Percentiles rank a stretch among this genome's conserved stretches.
phyloP scores from a whole-genome alignment of 306 rosid genomes.

The Inga laurina region DNA sequence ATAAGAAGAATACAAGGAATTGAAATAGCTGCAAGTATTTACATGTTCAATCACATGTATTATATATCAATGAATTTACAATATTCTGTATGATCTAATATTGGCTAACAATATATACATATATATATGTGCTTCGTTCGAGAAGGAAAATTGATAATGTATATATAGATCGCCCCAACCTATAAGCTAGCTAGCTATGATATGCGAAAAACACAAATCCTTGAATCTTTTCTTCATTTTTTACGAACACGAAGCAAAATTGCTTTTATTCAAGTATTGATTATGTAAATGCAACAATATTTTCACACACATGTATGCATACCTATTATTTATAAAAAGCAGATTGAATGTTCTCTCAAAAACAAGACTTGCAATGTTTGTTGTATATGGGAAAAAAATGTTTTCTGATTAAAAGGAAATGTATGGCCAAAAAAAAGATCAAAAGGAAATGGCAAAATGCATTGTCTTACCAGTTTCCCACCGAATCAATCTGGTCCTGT shows the following conservation, averaged over 20 bases:
- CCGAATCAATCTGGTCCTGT: conserved; percentile 61
- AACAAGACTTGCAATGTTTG: background rate
- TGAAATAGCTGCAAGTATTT: background rate
- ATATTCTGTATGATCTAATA: background rate
- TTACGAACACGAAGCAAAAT: background rate
- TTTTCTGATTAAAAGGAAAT: background rate
- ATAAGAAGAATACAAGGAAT: background rate
- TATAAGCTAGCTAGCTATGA: background rate
- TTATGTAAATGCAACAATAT: background rate
- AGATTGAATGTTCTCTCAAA: background rate
- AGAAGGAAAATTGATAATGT: background rate
- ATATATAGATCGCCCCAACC: background rate
- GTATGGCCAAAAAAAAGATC: background rate
- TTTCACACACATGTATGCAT: background rate
- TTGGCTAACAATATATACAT: background rate
- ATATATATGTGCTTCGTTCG: background rate
- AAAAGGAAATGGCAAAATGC: background rate
- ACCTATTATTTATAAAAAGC: background rate
- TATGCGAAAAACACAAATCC: background rate
- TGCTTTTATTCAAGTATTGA: background rate
- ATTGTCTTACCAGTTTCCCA: conserved; percentile 46
- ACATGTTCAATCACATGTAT: background rate
- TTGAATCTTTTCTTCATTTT: background rate
- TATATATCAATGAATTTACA: background rate
- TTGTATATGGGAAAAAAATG: too few species aligned